Percentiles rank a stretch among this genome's conserved stretches.
Evolutionary conservation across 1,284 basidiomycete species (phyloP).

Genomic region (Microbotryomycetes sp.): DNA sequence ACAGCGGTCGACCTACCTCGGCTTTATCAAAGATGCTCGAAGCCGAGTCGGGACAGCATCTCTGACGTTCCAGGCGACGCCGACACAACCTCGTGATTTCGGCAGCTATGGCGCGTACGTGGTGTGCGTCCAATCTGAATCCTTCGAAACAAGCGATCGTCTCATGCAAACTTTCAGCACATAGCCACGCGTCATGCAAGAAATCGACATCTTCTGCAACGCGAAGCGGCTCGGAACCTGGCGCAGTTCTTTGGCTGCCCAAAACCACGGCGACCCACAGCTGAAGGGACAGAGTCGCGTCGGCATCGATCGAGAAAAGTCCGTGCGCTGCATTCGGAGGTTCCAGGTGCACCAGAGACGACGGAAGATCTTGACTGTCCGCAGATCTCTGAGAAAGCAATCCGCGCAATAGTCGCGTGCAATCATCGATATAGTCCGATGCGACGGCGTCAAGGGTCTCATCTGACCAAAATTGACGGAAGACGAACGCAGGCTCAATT

Average conservation of each 20-base stretch:
- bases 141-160: no score
- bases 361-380: no score
- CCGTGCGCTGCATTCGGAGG: no score
- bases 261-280: constrained; percentile 13
- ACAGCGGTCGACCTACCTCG: neutral
- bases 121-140: no score
- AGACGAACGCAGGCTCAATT: neutral
- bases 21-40: neutral
- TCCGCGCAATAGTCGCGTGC: neutral
- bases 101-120: no score
- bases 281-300: constrained; percentile 14
- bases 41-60: neutral
- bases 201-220: no score
- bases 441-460: neutral
- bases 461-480: neutral
- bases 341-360: no score
- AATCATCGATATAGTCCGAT: neutral
- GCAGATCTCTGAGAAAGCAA: no score
- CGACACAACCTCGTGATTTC: neutral
- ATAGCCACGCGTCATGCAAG: no score
- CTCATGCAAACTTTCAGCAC: no score
- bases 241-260: no score
- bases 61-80: neutral
- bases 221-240: neutral
- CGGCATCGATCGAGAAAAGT: constrained; percentile 27